Percentiles rank a stretch among this genome's conserved stretches.
phyloP scores from a whole-genome alignment of 176 grass and related monocot genomes.

The Saccharum spontaneum region DNA sequence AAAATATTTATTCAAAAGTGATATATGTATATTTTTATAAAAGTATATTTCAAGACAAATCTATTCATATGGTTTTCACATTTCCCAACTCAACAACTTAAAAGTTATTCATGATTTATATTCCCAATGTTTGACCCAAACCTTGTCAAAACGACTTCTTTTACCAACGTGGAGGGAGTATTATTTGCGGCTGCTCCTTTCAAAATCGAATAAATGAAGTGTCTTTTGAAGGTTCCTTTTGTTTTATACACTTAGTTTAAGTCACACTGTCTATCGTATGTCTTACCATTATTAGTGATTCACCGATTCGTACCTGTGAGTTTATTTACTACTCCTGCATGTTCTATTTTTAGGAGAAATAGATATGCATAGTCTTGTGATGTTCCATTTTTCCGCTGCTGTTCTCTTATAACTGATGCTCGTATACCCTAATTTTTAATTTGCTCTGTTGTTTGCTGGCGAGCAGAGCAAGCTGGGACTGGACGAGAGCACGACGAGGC shows the following conservation, averaged over 20 bases:
- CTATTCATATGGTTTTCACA: too few species aligned
- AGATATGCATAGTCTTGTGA: not conserved
- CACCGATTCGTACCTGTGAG: not conserved
- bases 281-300: not conserved
- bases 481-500: slow-evolving; percentile 57
- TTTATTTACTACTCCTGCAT: not conserved
- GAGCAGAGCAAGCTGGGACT: slow-evolving; percentile 68
- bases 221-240: not conserved
- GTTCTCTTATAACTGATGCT: not conserved
- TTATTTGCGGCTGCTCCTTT: not conserved
- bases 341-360: not conserved
- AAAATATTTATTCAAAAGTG: too few species aligned
- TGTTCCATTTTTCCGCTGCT: not conserved
- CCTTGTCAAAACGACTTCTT: too few species aligned
- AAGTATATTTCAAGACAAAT: too few species aligned
- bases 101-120: too few species aligned
- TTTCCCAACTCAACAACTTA: too few species aligned
- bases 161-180: too few species aligned
- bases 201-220: slow-evolving; percentile 6
- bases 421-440: not conserved
- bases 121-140: too few species aligned
- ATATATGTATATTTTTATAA: too few species aligned
- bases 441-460: slow-evolving; percentile 29
- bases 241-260: not conserved
- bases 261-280: not conserved